Percentiles rank a stretch among this genome's conserved stretches.
Evolutionary conservation across 495 filamentous ascomycete species (phyloP).

Genomic region (Pseudoneurospora amorphoporcata): DNA sequence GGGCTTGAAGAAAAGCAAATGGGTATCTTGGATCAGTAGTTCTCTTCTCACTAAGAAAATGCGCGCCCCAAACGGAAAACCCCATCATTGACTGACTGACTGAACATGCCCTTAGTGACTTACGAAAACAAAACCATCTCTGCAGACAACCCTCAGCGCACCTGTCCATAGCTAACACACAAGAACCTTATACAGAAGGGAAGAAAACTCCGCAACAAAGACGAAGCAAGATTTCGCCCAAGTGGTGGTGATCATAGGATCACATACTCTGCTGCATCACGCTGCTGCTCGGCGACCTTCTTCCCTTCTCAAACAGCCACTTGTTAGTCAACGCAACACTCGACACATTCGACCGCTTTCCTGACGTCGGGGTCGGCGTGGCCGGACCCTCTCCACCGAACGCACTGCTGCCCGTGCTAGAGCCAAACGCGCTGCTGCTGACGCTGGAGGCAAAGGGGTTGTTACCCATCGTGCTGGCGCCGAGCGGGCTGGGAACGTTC

Average conservation of each 20-base stretch:
- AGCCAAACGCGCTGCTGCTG: slow-evolving; percentile 1
- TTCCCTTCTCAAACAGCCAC: slow-evolving; percentile 81
- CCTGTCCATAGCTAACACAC: neutral
- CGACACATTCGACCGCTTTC: slow-evolving; percentile 58
- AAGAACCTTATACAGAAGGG: neutral
- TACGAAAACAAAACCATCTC: neutral
- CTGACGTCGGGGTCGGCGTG: slow-evolving; percentile 53
- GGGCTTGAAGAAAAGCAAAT: neutral
- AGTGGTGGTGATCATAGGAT: neutral
- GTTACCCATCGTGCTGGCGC: slow-evolving; percentile 13
- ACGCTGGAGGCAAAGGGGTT: slow-evolving; percentile 14
- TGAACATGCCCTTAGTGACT: neutral
- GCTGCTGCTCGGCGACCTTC: slow-evolving; percentile 29
- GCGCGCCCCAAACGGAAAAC: neutral
- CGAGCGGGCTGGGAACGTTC: slow-evolving; percentile 40
- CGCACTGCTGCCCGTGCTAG: slow-evolving; percentile 18
- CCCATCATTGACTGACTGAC: neutral
- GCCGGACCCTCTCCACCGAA: slow-evolving; percentile 26
- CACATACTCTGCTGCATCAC: slow-evolving; percentile 21
- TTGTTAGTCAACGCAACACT: slow-evolving; percentile 71
- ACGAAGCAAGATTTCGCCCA: neutral
- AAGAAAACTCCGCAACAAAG: neutral
- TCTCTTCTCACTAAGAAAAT: neutral
- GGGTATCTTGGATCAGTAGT: neutral
- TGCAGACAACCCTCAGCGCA: neutral